phyloP scores from a whole-genome alignment of 345 rosid species.

The Durio zibethinus region DNA sequence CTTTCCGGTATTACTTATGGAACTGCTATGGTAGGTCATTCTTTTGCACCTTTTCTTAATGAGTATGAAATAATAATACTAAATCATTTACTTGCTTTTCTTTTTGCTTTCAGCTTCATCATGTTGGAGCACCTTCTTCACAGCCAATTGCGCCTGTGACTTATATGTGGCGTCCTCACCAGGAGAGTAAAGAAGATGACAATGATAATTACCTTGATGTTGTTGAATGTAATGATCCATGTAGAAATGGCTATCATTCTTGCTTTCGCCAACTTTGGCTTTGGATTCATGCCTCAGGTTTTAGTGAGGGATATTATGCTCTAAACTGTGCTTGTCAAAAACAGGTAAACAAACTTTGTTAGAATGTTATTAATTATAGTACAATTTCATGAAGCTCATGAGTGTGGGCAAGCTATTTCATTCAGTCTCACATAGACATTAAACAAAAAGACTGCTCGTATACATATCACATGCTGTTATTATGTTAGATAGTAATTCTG shows the following conservation, averaged over 20 bases:
- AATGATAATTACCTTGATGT: slow-evolving; percentile 7
- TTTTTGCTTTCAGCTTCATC: slow-evolving; percentile 64
- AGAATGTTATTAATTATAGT: background rate
- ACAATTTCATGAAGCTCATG: slow-evolving; percentile 1
- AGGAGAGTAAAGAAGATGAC: too few relatives aligned
- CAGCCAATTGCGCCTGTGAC: slow-evolving; percentile 62
- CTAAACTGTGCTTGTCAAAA: slow-evolving; percentile 62
- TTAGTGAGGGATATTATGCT: slow-evolving; percentile 67
- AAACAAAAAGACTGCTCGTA: background rate
- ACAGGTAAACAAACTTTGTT: slow-evolving; percentile 38
- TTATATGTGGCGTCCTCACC: too few relatives aligned
- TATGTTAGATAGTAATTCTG: background rate
- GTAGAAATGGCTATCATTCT: slow-evolving; percentile 13
- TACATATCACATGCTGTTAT: background rate
- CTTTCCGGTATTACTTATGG: slow-evolving; percentile 57
- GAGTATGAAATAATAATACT: background rate
- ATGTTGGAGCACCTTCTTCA: slow-evolving; percentile 51
- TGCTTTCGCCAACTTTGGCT: slow-evolving; percentile 57
- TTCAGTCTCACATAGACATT: background rate
- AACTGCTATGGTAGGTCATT: slow-evolving; percentile 57
- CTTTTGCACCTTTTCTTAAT: background rate
- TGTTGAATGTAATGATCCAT: slow-evolving; percentile 23
- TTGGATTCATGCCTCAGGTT: slow-evolving; percentile 88
- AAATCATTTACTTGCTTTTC: background rate
- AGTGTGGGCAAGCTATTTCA: background rate